Conservation (phyloP, 1,139 yeast species). For the Taphrina pruni region DNA sequence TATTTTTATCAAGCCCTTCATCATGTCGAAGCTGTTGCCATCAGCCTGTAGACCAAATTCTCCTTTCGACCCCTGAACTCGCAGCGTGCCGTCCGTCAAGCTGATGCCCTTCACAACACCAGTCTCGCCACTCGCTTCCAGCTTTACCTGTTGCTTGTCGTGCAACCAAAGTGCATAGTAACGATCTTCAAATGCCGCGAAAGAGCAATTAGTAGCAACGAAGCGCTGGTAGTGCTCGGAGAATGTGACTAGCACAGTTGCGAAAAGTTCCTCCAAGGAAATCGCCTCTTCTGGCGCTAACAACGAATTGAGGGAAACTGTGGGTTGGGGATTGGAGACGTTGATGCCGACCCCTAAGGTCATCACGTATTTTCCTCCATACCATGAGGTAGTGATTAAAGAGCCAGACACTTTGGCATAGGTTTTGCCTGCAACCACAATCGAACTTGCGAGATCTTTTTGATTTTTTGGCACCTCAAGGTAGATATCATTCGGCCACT, state of each 20-base stretch:
- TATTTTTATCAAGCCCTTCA: conserved; percentile 79
- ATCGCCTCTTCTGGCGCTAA: conserved; percentile 52
- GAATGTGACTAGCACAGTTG: conserved; percentile 69
- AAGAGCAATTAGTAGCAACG: conserved; percentile 60
- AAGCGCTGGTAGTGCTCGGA: conserved; percentile 68
- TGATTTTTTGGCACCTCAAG: conserved; percentile 67
- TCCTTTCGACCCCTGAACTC: conserved; percentile 68
- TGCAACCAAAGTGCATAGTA: conserved; percentile 92
- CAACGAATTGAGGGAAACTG: conserved; percentile 80
- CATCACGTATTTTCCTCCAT: conserved; percentile 61
- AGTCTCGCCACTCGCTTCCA: conserved; percentile 58
- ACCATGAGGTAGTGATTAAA: conserved; percentile 72
- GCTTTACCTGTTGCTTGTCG: conserved; percentile 55
- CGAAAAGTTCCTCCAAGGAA: conserved; percentile 68
- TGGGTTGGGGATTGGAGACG: conserved; percentile 84
- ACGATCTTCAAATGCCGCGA: conserved; percentile 68
- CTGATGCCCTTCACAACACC: conserved; percentile 83
- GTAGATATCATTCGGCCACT: conserved; percentile 98
- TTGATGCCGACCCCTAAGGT: conserved; percentile 88
- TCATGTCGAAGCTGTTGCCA: conserved; percentile 95
- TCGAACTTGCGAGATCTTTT: conserved; percentile 31
- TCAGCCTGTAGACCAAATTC: conserved; percentile 84
- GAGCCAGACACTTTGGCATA: conserved; percentile 85
- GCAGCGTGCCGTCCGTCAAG: conserved; percentile 77
- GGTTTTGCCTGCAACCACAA: conserved; percentile 58